A percentile compares a stretch with the other conserved stretches of the same genome.
Conservation (phyloP, 164 flowering plant genomes). For the Vitis cinerea region DNA sequence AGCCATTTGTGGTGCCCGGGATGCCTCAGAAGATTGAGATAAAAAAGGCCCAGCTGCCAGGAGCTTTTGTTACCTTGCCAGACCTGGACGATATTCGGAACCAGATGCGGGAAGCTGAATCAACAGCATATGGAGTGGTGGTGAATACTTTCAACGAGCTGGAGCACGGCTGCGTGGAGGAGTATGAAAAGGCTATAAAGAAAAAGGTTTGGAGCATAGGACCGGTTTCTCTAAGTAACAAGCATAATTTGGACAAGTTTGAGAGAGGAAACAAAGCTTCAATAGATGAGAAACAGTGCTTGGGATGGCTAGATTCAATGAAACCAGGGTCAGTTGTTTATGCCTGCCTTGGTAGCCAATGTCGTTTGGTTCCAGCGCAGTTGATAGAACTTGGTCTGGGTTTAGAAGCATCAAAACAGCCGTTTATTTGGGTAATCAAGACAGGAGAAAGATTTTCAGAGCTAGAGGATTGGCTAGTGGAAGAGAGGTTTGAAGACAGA, state of each 20-base stretch:
- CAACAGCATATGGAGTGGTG: slow-evolving; percentile 30
- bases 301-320: slow-evolving; percentile 38
- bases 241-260: slow-evolving; percentile 18
- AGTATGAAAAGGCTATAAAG: slow-evolving; percentile 13
- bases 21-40: slow-evolving; percentile 17
- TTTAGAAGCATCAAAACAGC: slow-evolving; percentile 34
- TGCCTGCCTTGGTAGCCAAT: slow-evolving; percentile 47
- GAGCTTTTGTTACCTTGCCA: slow-evolving; percentile 2
- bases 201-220: slow-evolving; percentile 41
- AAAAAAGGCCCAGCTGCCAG: slow-evolving; percentile 31
- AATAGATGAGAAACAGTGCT: slow-evolving; percentile 17
- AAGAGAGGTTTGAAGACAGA: slow-evolving; percentile 45
- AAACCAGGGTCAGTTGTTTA: slow-evolving; percentile 41
- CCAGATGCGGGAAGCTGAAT: slow-evolving; percentile 30
- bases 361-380: slow-evolving; percentile 26
- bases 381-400: slow-evolving; percentile 42
- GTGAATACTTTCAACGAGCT: slow-evolving; percentile 33
- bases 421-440: slow-evolving; percentile 50
- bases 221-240: slow-evolving; percentile 42
- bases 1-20: slow-evolving; percentile 21
- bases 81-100: slow-evolving; percentile 18
- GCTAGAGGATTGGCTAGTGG: slow-evolving; percentile 40
- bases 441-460: slow-evolving; percentile 15
- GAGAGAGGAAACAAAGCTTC: slow-evolving; percentile 41
- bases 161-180: slow-evolving; percentile 20